phyloP scores from a whole-genome alignment of 2,329 filamentous ascomycete species.

The Scedosporium apiospermum region DNA sequence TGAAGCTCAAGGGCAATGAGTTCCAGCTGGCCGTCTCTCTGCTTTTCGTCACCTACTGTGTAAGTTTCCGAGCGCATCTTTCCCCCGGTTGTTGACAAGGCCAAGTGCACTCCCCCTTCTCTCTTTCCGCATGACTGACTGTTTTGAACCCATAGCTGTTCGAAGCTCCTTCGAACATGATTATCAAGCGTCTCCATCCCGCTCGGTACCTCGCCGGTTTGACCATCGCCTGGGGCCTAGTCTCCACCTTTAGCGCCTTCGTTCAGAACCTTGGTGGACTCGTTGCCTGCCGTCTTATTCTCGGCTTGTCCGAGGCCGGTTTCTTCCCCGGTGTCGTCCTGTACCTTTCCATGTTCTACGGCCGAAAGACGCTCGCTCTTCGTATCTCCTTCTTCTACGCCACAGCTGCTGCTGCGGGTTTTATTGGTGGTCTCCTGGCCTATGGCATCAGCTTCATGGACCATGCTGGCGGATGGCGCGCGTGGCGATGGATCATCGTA shows the following conservation, averaged over 20 bases:
- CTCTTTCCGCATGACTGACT: background rate
- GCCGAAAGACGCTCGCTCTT: conserved; percentile 48
- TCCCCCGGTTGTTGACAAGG: background rate
- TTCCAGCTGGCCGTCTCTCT: conserved; percentile 46
- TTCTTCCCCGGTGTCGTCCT: conserved; percentile 43
- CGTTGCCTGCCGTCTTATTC: conserved; percentile 36
- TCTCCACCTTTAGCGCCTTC: conserved; percentile 37
- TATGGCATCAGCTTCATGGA: conserved; percentile 57
- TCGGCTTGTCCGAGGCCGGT: conserved; percentile 40
- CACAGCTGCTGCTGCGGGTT: conserved; percentile 50
- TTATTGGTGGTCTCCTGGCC: conserved; percentile 54
- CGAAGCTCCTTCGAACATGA: conserved; percentile 29
- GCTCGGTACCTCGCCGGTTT: conserved; percentile 38
- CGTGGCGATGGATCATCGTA: conserved; percentile 60
- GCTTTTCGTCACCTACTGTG: conserved; percentile 30
- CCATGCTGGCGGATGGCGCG: conserved; percentile 43
- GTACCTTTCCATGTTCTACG: conserved; percentile 33
- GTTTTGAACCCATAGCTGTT: conserved; percentile 17
- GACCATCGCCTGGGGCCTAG: conserved; percentile 38
- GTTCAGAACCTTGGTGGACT: conserved; percentile 37
- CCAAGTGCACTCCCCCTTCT: background rate
- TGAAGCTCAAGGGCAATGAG: conserved; percentile 43
- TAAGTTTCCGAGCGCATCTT: conserved; percentile 19
- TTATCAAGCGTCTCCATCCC: conserved; percentile 26
- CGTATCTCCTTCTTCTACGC: conserved; percentile 55